Base-by-base conservation (phyloP, 2,329 filamentous ascomycete genomes). In the Aspergillus sp. region DNA sequence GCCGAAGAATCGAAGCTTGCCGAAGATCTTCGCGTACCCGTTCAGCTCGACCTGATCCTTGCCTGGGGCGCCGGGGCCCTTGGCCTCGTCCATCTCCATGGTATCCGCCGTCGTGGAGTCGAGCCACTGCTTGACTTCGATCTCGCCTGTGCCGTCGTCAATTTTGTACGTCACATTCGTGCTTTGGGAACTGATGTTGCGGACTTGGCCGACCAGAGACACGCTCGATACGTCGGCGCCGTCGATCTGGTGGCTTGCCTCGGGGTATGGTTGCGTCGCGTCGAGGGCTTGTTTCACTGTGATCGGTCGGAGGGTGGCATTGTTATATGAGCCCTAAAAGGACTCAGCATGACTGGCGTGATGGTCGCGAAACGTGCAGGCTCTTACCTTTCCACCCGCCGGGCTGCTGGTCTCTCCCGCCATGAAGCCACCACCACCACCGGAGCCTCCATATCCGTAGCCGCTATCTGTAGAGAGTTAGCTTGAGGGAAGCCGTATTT, bases 241-340 rank as follows among this genome's bases (percentile, higher is more conserved):
- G 74, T 97, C 94, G 65, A 97, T 88, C 58, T 85, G 85, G 80
- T 95, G 94, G 33, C 90, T 86, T 51, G 85, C 84, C 54, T 86
- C 83, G 2, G 85, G 84, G 69, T 88, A 87, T 36, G 86, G 82
- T 73, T 90, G 87, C 58, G 88, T 81, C 58, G 90, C 89, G 58
- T 95, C 90, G 66, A 92, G 78, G 52, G 96, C 82, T 75, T 99
- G 94, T 73, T 96, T 96, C 75, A 97, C 90, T 10, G 94, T 99
- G 44, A 96, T 89, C 1, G 94, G 92, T 42, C 94, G 88, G 48
- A 99, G 82, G 17, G 90, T 92, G 47, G 62, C 62, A 65, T 96
- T 90, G 73, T 95, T 89, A 61, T 82, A 81, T 69, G 88, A 88
- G 54, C 62, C 59, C 59, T 59, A 47, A 9, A n/a, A 36, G 22